Evolutionary conservation across 495 filamentous ascomycete genomes (phyloP), one percentile per base, ranked within the genome.

Genomic region (Neurospora sublineolata): DNA sequence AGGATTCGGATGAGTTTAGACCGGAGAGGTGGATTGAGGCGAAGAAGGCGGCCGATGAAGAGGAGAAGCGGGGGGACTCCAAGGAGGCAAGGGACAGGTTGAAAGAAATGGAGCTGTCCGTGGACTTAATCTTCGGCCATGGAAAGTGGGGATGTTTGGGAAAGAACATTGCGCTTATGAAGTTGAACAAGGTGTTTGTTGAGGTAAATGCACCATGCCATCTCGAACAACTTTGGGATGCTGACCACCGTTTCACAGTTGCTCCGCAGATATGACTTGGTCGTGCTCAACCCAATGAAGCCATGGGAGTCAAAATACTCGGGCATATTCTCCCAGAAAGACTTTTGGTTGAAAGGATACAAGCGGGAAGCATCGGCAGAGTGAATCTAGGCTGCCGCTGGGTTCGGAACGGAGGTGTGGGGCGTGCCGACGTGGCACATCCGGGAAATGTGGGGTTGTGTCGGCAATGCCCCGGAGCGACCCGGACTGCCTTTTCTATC

Each of bases 121-220:
- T 75, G 4, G 73, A 74, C 37, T 23, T 72, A 4, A 44, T 71
- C 60, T 78, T 78, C 40, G 79, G 79, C 4, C 77, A 71, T 70
- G 82, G 82, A 9, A 75, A 75, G 60, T 82, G 73, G 37, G 68
- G 68, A 30, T 84, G 81, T 52, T 64, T 83, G 42, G 82, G 82
- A 12, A 77, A 79, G 71, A 69, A 67, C 1, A 77, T 83, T 40
- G 80, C 79, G 6, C 71, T 76, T 10, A 73, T 83, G 71, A 77
- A 87, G 75, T 74, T 87, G 39, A 84, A 84, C 69, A 89, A 88
- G 75, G 75, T 80, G 0, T 70, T 86, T 68, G 80, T 85, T 42
- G 84, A 88, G 83, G 84, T 86, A 37, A 69, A 68, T 42, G 38
- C 84, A 88, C 81, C 82, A 85, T 41, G 52, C 77, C 74, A 11